Conservation (phyloP, 192 early-diverging fungal species). For the Podila horticola region DNA sequence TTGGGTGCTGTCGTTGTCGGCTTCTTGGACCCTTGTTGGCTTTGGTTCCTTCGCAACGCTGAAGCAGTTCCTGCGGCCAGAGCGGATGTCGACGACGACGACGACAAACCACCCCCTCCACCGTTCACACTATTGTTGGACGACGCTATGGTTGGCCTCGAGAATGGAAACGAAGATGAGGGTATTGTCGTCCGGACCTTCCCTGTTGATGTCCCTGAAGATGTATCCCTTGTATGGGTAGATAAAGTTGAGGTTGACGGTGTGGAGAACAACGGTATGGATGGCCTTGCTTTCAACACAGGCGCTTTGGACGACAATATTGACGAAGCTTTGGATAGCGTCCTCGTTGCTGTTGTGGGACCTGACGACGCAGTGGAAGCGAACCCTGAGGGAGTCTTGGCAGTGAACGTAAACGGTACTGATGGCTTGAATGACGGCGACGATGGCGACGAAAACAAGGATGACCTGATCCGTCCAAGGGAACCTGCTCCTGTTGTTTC, state of each 20-base stretch:
- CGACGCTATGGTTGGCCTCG: not conserved
- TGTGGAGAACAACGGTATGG: not conserved
- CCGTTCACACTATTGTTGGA: not conserved
- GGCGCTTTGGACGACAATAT: not conserved
- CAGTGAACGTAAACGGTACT: conserved; percentile 6
- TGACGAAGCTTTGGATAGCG: not conserved
- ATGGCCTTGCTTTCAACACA: not conserved
- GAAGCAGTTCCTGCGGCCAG: not conserved
- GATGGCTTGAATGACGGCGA: not conserved
- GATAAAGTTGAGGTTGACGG: not conserved
- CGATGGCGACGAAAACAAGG: not conserved
- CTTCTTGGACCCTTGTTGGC: not conserved
- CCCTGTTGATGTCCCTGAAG: not conserved
- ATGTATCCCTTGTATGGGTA: not conserved
- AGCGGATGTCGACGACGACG: not conserved
- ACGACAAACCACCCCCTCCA: not conserved
- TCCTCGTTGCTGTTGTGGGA: not conserved
- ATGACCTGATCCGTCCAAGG: not conserved
- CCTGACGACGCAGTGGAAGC: not conserved
- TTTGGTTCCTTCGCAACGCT: not conserved
- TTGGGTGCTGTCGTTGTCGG: not conserved
- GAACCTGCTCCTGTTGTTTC: not conserved
- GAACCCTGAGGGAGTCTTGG: conserved; percentile 21
- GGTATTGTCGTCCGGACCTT: not conserved
- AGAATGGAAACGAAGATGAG: not conserved